Conservation (phyloP, 345 rosid genomes). For the Carallia brachiata region DNA sequence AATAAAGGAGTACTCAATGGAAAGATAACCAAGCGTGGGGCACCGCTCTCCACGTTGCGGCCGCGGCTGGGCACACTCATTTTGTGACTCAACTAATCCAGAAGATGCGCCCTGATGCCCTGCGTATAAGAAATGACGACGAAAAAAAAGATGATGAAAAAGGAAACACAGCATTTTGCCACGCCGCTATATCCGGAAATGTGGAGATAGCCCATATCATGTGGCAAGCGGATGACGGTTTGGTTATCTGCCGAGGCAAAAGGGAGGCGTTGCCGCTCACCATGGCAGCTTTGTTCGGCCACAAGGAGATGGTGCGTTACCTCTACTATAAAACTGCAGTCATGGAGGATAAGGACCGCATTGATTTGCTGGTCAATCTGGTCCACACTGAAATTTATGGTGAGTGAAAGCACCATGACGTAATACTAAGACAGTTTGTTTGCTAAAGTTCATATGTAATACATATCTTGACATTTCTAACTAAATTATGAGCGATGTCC, state of each 20-base stretch:
- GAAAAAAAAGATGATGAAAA: neutral
- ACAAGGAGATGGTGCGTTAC: constrained; percentile 14
- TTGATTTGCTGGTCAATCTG: constrained; percentile 4
- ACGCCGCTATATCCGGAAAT: constrained; percentile 22
- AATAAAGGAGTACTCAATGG: constrained; percentile 4
- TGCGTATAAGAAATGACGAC: neutral
- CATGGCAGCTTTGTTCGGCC: constrained; percentile 19
- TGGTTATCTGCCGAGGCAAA: constrained; percentile 11
- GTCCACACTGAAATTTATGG: neutral
- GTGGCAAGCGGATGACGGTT: neutral
- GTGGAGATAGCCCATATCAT: constrained; percentile 14
- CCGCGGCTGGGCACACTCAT: constrained; percentile 11
- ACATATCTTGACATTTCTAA: neutral
- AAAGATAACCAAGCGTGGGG: constrained; percentile 3
- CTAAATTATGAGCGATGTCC: neutral
- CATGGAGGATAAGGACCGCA: constrained; percentile 5
- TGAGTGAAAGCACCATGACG: neutral
- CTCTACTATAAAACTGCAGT: constrained; percentile 6
- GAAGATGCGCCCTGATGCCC: constrained; percentile 9
- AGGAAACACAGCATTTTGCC: constrained; percentile 23
- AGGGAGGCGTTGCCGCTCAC: constrained; percentile 13
- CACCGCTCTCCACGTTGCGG: constrained; percentile 28
- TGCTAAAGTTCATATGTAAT: neutral
- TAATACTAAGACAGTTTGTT: neutral
- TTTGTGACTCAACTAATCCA: constrained; percentile 20